These are phyloP conservation scores for Serendipita indica DNA, from an alignment of 768 basidiomycete species.

Conservation along the genomic window DNA sequence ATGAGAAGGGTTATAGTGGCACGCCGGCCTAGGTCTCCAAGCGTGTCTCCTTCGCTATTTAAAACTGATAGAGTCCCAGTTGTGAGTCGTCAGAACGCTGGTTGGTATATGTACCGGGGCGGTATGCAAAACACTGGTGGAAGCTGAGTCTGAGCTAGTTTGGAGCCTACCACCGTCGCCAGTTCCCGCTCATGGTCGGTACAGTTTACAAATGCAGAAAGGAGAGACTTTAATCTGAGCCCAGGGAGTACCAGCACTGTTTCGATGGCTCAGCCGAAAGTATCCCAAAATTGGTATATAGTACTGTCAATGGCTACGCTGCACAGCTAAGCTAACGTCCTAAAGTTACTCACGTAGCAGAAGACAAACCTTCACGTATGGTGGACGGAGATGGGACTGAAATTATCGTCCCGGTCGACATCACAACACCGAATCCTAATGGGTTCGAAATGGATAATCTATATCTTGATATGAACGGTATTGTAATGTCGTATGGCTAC, in stretches of 20 bases:
- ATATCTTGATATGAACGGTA: slow-evolving; percentile 99
- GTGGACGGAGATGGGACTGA: slow-evolving; percentile 46
- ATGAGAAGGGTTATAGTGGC: background rate
- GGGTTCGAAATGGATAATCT: slow-evolving; percentile 89
- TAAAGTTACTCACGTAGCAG: slow-evolving; percentile 60
- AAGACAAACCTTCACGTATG: slow-evolving; percentile 61
- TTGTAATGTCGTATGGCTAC: slow-evolving; percentile 38
- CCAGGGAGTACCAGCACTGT: slow-evolving; percentile 94
- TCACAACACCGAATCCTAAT: slow-evolving; percentile 78
- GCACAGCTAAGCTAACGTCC: background rate
- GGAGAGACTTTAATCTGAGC: background rate
- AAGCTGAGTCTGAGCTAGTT: background rate
- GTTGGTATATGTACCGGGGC: no score
- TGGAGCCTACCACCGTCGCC: background rate
- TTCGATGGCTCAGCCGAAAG: slow-evolving; percentile 97
- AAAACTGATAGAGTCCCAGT: background rate
- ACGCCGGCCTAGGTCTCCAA: background rate
- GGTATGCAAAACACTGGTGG: background rate
- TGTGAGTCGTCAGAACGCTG: background rate
- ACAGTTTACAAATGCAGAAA: background rate
- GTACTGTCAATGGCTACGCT: background rate
- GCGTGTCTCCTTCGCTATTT: no score
- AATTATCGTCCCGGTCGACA: slow-evolving; percentile 64
- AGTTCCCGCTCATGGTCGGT: background rate
- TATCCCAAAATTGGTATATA: slow-evolving; percentile 83